Conservation (phyloP, 495 filamentous ascomycete genomes). For the Aspergillus campestris region DNA sequence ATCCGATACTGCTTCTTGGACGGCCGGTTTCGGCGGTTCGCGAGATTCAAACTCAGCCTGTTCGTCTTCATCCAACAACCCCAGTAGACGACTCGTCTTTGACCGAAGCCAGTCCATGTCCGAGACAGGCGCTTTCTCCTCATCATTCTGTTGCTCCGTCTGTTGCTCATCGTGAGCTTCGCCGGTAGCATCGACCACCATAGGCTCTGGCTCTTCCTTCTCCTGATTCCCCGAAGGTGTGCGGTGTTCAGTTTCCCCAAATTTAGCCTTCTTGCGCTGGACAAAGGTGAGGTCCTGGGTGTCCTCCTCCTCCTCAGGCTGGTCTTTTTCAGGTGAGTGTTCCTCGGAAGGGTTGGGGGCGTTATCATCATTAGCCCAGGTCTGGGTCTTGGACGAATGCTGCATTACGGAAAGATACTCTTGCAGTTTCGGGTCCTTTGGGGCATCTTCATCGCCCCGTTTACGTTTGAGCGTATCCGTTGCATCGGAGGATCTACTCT, state of each 20-base stretch:
- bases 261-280: constrained; percentile 34
- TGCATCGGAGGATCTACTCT: constrained; percentile 11
- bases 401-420: constrained; percentile 85
- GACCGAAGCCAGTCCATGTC: constrained; percentile 93
- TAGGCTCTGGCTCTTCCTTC: constrained; percentile 15
- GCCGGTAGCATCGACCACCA: constrained; percentile 17
- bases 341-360: constrained; percentile 25
- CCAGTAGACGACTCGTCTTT: constrained; percentile 82
- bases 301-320: constrained; percentile 17
- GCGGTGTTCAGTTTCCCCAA: constrained; percentile 3
- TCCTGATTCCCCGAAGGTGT: not conserved
- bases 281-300: constrained; percentile 31
- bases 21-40: constrained; percentile 1
- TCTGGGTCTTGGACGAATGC: constrained; percentile 55
- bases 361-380: constrained; percentile 54
- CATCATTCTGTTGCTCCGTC: constrained; percentile 13
- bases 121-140: constrained; percentile 18
- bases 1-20: constrained; percentile 16
- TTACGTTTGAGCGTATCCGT: constrained; percentile 47
- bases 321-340: constrained; percentile 13
- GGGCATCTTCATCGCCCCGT: constrained; percentile 33
- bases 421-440: constrained; percentile 66
- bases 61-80: constrained; percentile 65
- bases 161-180: constrained; percentile 13
- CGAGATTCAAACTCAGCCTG: constrained; percentile 23